phyloP scores from a whole-genome alignment of 345 rosid genomes.

The Odontarrhena argentea region DNA sequence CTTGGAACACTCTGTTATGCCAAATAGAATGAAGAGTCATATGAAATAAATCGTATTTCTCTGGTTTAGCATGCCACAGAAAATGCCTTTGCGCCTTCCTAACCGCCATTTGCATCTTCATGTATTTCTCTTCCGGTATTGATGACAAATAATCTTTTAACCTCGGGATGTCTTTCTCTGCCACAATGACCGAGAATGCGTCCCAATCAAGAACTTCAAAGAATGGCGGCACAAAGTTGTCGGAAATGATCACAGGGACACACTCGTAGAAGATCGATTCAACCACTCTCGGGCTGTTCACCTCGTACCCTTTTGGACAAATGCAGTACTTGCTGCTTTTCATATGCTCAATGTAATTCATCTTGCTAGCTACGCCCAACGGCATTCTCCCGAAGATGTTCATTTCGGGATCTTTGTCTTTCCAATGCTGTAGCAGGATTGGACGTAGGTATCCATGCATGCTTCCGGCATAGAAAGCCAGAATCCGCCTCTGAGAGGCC shows the following conservation, averaged over 20 bases:
- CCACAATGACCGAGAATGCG: slow-evolving; percentile 68
- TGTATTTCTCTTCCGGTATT: slow-evolving; percentile 68
- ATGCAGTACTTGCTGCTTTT: slow-evolving; percentile 91
- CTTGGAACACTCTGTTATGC: slow-evolving; percentile 84
- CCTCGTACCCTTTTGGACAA: slow-evolving; percentile 90
- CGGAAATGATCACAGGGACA: slow-evolving; percentile 84
- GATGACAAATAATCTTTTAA: slow-evolving; percentile 61
- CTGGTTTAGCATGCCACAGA: slow-evolving; percentile 83
- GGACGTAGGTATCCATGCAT: slow-evolving; percentile 83
- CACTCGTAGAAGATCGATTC: slow-evolving; percentile 92
- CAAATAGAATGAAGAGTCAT: slow-evolving; percentile 95
- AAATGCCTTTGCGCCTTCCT: slow-evolving; percentile 79
- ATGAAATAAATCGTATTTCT: slow-evolving; percentile 83
- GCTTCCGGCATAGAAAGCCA: slow-evolving; percentile 93
- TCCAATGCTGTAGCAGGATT: slow-evolving; percentile 73
- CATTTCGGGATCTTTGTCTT: slow-evolving; percentile 82
- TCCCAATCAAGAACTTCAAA: slow-evolving; percentile 84
- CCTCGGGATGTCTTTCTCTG: slow-evolving; percentile 83
- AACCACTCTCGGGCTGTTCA: slow-evolving; percentile 92
- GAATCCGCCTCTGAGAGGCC: slow-evolving; percentile 59
- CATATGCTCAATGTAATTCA: slow-evolving; percentile 89
- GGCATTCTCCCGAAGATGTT: slow-evolving; percentile 85
- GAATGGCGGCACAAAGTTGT: slow-evolving; percentile 89
- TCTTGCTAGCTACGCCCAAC: slow-evolving; percentile 84
- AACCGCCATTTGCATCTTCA: slow-evolving; percentile 71